Conservation (phyloP, 768 basidiomycete species). For the Pleurotus giganteus region DNA sequence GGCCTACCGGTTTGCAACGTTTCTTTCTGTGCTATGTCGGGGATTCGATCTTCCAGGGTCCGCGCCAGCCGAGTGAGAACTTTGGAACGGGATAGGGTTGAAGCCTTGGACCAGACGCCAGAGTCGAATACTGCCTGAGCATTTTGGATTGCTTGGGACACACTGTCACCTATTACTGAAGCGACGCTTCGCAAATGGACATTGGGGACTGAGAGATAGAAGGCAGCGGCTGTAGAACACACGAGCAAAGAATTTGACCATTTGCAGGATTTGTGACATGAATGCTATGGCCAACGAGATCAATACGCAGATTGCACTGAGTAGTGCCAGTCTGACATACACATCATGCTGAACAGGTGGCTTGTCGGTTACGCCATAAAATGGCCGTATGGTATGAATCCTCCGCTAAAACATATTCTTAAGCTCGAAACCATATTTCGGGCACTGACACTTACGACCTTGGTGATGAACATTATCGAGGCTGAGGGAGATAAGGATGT, state of each 20-base stretch:
- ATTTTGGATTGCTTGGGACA: slow-evolving; percentile 45
- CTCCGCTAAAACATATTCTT: not conserved
- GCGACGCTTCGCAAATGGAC: slow-evolving; percentile 43
- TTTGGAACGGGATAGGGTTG: slow-evolving; percentile 57
- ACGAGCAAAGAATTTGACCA: slow-evolving; percentile 58
- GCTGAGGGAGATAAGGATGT: no score
- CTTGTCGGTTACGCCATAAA: not conserved
- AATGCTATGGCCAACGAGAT: slow-evolving; percentile 33
- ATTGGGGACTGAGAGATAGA: not conserved
- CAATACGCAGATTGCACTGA: not conserved
- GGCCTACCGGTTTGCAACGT: slow-evolving; percentile 76
- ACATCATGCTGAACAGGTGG: not conserved
- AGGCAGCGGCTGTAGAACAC: slow-evolving; percentile 20
- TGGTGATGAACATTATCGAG: no score
- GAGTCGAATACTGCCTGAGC: slow-evolving; percentile 62
- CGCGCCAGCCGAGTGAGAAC: slow-evolving; percentile 66
- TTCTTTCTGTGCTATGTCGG: slow-evolving; percentile 64
- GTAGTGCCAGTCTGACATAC: not conserved
- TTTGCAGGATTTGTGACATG: slow-evolving; percentile 68
- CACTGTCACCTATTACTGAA: slow-evolving; percentile 49
- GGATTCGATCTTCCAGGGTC: slow-evolving; percentile 52
- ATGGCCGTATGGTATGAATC: slow-evolving; percentile 1
- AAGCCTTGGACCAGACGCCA: slow-evolving; percentile 70
- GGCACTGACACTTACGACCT: not conserved
- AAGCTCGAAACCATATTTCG: no score